phyloP scores from a whole-genome alignment of 2,329 filamentous ascomycete species.

The Penicillium fuscoglaucum region DNA sequence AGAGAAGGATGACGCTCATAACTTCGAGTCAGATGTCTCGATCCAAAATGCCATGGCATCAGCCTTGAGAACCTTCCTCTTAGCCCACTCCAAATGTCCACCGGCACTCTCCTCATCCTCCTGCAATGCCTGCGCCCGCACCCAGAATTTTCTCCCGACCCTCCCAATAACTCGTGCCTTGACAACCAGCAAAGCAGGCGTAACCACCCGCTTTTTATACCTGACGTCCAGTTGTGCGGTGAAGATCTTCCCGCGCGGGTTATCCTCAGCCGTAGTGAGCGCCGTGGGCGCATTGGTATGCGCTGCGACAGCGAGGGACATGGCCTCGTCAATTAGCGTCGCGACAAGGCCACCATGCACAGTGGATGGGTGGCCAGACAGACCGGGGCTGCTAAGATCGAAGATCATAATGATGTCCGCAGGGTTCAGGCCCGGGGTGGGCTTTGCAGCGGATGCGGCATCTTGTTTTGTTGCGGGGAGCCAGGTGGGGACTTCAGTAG shows the following conservation, averaged over 20 bases:
- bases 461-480: slow-evolving; percentile 28
- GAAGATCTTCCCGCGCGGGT: slow-evolving; percentile 36
- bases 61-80: slow-evolving; percentile 37
- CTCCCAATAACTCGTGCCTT: slow-evolving; percentile 39
- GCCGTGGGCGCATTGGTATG: slow-evolving; percentile 24
- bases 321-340: slow-evolving; percentile 47
- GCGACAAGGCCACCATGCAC: slow-evolving; percentile 45
- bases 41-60: slow-evolving; percentile 47
- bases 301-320: slow-evolving; percentile 42
- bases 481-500: slow-evolving; percentile 25
- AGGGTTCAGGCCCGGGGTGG: slow-evolving; percentile 26
- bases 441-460: slow-evolving; percentile 24
- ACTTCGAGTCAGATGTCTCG: slow-evolving; percentile 30
- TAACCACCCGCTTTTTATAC: slow-evolving; percentile 40
- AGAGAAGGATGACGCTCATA: slow-evolving; percentile 17
- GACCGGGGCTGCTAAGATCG: slow-evolving; percentile 36
- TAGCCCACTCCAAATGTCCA: slow-evolving; percentile 35
- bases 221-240: slow-evolving; percentile 45
- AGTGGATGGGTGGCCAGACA: slow-evolving; percentile 42
- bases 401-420: slow-evolving; percentile 43
- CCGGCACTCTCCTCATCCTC: slow-evolving; percentile 33
- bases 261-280: slow-evolving; percentile 7
- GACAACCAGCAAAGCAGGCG: slow-evolving; percentile 40
- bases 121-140: slow-evolving; percentile 42
- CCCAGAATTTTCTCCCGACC: slow-evolving; percentile 44